phyloP scores from a whole-genome alignment of 2,329 filamentous ascomycete genomes.

The Colletotrichum scovillei region DNA sequence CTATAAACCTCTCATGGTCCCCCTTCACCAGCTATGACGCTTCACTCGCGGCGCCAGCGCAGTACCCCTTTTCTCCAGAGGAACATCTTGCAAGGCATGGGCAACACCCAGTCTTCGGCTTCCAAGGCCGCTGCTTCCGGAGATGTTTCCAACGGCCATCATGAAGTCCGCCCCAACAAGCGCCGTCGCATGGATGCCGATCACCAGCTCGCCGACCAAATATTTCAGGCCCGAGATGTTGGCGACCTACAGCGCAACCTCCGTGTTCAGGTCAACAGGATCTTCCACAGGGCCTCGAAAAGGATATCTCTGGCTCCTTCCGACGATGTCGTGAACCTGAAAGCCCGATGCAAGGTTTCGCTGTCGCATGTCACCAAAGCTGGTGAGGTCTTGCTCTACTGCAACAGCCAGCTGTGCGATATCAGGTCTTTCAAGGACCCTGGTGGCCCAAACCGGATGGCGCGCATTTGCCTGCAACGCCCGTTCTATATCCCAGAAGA shows the following conservation, averaged over 20 bases:
- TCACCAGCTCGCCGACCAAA: constrained; percentile 45
- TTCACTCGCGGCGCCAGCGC: constrained; percentile 58
- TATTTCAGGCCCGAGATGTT: constrained; percentile 45
- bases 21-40: constrained; percentile 59
- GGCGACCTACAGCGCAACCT: constrained; percentile 54
- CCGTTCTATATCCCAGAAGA: constrained; percentile 65
- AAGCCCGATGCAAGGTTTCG: constrained; percentile 56
- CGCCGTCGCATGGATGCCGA: constrained; percentile 57
- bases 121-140: constrained; percentile 47
- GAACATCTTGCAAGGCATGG: constrained; percentile 60
- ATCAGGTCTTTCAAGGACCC: constrained; percentile 62
- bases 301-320: constrained; percentile 41
- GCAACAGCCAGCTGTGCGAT: constrained; percentile 65
- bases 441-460: constrained; percentile 56
- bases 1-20: constrained; percentile 37
- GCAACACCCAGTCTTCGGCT: constrained; percentile 54
- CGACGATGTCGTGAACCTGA: constrained; percentile 43
- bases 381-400: constrained; percentile 54
- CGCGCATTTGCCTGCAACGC: constrained; percentile 58
- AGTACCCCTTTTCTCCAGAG: constrained; percentile 66
- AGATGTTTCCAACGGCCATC: constrained; percentile 49
- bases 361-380: constrained; percentile 45
- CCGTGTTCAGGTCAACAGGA: constrained; percentile 64
- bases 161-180: constrained; percentile 56
- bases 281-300: constrained; percentile 58